Evolutionary conservation across 1,284 basidiomycete genomes (phyloP).

Genomic region (Schizopora paradoxa): DNA sequence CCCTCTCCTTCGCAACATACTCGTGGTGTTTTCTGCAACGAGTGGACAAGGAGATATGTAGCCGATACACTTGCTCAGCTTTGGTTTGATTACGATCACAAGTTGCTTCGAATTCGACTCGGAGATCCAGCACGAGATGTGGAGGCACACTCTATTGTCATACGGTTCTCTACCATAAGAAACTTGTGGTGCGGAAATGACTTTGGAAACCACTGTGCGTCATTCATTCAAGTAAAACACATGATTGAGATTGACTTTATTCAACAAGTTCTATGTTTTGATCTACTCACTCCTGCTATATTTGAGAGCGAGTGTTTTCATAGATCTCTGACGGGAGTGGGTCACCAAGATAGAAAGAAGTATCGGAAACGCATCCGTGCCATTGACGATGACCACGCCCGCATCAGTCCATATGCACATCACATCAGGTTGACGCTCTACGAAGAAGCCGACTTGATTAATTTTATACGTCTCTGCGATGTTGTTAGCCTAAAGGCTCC

Average conservation of each 20-base stretch:
- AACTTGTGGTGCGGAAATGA: constrained; percentile 56
- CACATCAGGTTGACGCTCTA: constrained; percentile 57
- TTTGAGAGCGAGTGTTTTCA: constrained; percentile 56
- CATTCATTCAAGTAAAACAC: constrained; percentile 7
- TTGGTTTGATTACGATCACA: constrained; percentile 59
- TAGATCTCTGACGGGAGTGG: constrained; percentile 39
- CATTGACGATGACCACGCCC: constrained; percentile 46
- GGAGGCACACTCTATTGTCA: constrained; percentile 43
- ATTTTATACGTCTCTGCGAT: constrained; percentile 49
- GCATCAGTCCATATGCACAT: constrained; percentile 57
- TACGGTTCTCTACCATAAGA: constrained; percentile 53
- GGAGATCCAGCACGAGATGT: constrained; percentile 49
- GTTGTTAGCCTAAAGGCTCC: constrained; percentile 43
- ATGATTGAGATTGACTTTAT: constrained; percentile 6
- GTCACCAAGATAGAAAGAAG: constrained; percentile 35
- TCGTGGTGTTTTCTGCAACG: constrained; percentile 56
- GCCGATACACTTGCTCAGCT: constrained; percentile 45
- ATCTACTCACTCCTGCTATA: constrained; percentile 54
- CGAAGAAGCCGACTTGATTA: constrained; percentile 35
- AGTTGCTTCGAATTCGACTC: constrained; percentile 56
- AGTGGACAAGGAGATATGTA: constrained; percentile 48
- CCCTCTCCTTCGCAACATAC: constrained; percentile 5
- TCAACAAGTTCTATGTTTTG: constrained; percentile 55
- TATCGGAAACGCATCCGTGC: constrained; percentile 50
- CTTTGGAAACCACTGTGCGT: constrained; percentile 37